Base-by-base conservation (phyloP, 2,329 filamentous ascomycete genomes). In the Botryosphaeria dothidea region DNA sequence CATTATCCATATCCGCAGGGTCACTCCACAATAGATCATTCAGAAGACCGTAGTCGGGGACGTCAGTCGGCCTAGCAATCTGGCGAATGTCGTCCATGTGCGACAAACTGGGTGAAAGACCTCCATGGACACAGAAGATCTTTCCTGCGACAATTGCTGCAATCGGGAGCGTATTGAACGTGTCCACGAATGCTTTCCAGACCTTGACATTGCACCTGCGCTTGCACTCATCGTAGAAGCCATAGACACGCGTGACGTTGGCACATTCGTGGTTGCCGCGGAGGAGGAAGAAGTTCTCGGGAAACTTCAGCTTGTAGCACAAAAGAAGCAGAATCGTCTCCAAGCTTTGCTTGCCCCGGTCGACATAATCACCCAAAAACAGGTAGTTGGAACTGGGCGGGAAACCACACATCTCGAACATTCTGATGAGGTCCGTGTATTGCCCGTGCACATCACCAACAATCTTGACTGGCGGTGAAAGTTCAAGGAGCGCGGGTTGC, bases 11-110 rank as follows among this genome's bases (percentile, higher is more conserved):
- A 69, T 99, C 95, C 64, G 94, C 95, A 0, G 95, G 95, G 76
- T 99, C 95, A 68, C 93, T 96, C 95, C 95, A 99, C 19, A 99
- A 83, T 29, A 99, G 83, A 75, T 99, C 95, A 75, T 98, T 98
- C 65, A 99, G 83, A 62, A 99, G 81, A 13, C 95, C 95, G 76
- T 97, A 98, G 75, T 99, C 95, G 6, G 95, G 95, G 21, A 99
- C 95, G 74, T 99, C 95, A 1, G 95, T 99, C 11, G 95, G 95
- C 64, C 95, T 89, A 57, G 92, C 92, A 78, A 99, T 98, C 75
- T 96, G 91, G 70, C 95, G 90, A 71, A 99, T 99, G 76, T 99
- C 94, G 72, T 98, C 95, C 95, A 99, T 99, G 73, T 98, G 93
- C 64, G 90, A 90, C 57, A 99, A 84, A 54, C 92, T 93, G 1